Evolutionary conservation across 2,329 filamentous ascomycete species (phyloP).

Genomic region (Hirsutella thompsonii): DNA sequence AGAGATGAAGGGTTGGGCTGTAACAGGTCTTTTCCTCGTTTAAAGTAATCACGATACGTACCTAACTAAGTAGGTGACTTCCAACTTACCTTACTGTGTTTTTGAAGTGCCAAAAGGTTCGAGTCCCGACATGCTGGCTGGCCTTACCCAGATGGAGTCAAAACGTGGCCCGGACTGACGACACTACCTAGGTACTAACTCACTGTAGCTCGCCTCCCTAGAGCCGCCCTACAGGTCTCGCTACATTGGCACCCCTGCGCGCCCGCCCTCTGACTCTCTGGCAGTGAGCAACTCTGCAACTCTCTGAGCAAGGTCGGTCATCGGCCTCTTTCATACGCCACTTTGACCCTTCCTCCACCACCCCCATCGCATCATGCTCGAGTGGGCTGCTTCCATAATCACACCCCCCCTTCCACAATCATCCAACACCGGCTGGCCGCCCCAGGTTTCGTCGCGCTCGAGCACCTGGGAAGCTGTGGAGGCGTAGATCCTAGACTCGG

Average conservation of each 20-base stretch:
- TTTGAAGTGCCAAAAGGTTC: slow-evolving; percentile 1
- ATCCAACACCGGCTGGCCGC: neutral
- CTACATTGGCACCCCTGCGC: neutral
- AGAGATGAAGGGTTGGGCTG: neutral
- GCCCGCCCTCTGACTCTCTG: neutral
- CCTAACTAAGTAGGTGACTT: too few relatives aligned
- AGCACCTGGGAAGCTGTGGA: neutral
- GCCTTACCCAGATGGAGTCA: slow-evolving; percentile 4
- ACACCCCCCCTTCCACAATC: neutral
- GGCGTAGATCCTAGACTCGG: neutral
- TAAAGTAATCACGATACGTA: too few relatives aligned
- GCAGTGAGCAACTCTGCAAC: too few relatives aligned
- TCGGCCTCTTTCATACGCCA: neutral
- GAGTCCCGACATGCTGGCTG: slow-evolving; percentile 6
- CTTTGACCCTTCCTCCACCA: too few relatives aligned
- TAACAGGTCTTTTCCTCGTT: too few relatives aligned
- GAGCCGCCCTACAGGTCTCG: too few relatives aligned
- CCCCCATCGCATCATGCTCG: too few relatives aligned
- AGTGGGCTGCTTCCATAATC: too few relatives aligned
- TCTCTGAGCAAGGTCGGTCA: neutral
- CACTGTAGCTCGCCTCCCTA: too few relatives aligned
- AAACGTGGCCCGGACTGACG: slow-evolving; percentile 1
- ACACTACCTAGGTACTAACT: too few relatives aligned
- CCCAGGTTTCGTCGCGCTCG: neutral
- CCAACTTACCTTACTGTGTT: too few relatives aligned